Evolutionary conservation across 495 filamentous ascomycete species (phyloP).

Genomic region (Neurospora sp.): DNA sequence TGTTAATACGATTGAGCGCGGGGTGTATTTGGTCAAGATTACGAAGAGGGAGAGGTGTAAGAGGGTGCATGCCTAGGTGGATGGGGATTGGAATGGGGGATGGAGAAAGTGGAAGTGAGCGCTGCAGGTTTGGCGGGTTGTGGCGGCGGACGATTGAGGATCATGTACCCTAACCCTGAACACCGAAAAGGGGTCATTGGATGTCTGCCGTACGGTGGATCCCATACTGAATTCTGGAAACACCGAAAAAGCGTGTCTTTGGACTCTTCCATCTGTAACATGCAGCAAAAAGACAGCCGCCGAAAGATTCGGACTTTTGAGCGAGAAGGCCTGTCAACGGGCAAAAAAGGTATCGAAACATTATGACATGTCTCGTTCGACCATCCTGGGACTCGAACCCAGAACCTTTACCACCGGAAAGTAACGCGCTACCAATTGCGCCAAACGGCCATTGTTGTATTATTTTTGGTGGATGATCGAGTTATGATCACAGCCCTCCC

Average conservation of each 20-base stretch:
- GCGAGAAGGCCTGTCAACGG: background rate
- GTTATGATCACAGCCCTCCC: background rate
- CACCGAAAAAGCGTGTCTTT: background rate
- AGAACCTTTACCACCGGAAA: slow-evolving; percentile 1
- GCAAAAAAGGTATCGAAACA: background rate
- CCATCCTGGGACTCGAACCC: background rate
- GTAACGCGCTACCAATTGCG: background rate
- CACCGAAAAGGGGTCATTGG: background rate
- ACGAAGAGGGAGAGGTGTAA: background rate
- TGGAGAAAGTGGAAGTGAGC: background rate
- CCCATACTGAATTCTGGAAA: background rate
- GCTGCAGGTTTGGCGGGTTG: no score
- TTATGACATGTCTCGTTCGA: background rate
- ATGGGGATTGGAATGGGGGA: background rate
- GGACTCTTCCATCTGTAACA: background rate
- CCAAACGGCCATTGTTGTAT: background rate
- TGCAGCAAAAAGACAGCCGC: background rate
- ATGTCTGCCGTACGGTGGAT: background rate
- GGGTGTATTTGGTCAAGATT: slow-evolving; percentile 35
- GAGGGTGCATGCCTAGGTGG: background rate
- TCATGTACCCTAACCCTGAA: background rate
- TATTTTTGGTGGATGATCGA: background rate
- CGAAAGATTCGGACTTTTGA: background rate
- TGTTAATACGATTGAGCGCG: slow-evolving; percentile 49
- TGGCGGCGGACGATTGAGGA: background rate